Conservation (phyloP, 2,329 filamentous ascomycete species). For the Aureobasidium sp. region DNA sequence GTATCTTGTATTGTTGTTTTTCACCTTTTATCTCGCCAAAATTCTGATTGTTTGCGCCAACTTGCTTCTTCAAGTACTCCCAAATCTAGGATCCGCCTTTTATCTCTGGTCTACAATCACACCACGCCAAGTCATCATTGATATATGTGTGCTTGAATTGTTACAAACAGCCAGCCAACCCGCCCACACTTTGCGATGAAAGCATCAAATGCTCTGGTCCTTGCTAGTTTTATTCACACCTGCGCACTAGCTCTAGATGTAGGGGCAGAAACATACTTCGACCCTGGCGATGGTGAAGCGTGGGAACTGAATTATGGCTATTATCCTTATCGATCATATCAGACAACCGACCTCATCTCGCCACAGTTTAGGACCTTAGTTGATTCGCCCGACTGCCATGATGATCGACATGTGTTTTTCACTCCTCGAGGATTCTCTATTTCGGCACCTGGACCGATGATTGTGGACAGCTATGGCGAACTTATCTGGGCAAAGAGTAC, state of each 20-base stretch:
- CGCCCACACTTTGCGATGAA: conserved; percentile 1
- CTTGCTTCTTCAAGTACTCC: background rate
- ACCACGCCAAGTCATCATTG: conserved; percentile 1
- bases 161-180: background rate
- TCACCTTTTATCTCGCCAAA: background rate
- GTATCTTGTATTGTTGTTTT: background rate
- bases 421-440: conserved; percentile 28
- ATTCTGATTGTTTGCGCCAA: background rate
- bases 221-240: background rate
- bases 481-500: conserved; percentile 28
- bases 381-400: conserved; percentile 10
- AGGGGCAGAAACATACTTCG: conserved; percentile 3
- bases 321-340: conserved; percentile 15
- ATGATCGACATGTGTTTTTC: conserved; percentile 22
- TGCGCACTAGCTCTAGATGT: conserved; percentile 4
- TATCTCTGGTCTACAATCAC: background rate
- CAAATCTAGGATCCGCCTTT: background rate
- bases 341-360: conserved; percentile 14
- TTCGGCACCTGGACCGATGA: conserved; percentile 27
- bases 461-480: conserved; percentile 26
- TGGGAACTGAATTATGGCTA: conserved; percentile 17
- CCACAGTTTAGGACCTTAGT: conserved; percentile 12
- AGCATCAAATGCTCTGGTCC: background rate
- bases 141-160: background rate
- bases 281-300: conserved; percentile 14